phyloP scores from a whole-genome alignment of 495 filamentous ascomycete species.

The Letharia lupina region DNA sequence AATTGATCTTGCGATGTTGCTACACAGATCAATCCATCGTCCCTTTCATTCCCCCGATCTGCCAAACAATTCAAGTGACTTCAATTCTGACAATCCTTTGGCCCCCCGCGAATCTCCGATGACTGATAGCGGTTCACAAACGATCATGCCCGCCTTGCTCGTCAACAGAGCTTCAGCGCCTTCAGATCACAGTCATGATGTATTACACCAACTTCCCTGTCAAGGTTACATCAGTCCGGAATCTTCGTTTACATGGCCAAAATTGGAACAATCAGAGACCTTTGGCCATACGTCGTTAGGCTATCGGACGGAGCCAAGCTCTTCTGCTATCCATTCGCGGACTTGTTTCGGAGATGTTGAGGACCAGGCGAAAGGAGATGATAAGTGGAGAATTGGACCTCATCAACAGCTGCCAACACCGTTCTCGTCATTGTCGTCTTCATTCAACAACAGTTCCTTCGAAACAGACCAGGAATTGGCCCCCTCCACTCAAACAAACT shows the following conservation, averaged over 20 bases:
- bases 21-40: constrained; percentile 4
- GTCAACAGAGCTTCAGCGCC: constrained; percentile 7
- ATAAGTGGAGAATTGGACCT: not conserved
- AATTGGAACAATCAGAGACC: not conserved
- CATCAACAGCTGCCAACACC: constrained; percentile 4
- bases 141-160: constrained; percentile 4
- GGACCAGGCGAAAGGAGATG: not conserved
- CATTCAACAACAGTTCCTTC: not conserved
- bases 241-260: constrained; percentile 4
- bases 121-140: not conserved
- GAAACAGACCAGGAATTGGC: not conserved
- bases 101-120: not conserved
- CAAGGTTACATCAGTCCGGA: constrained; percentile 2
- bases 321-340: not conserved
- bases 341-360: not conserved
- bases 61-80: not conserved
- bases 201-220: not conserved
- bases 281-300: not conserved
- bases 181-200: constrained; percentile 4
- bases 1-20: not conserved
- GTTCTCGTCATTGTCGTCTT: not conserved
- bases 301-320: not conserved
- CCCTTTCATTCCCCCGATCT: not conserved
- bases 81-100: not conserved
- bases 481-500: not conserved